Percentiles rank a stretch among this genome's conserved stretches.
Conservation (phyloP, 176 grass and related monocot species). For the bread wheat (Triticum aestivum) region DNA sequence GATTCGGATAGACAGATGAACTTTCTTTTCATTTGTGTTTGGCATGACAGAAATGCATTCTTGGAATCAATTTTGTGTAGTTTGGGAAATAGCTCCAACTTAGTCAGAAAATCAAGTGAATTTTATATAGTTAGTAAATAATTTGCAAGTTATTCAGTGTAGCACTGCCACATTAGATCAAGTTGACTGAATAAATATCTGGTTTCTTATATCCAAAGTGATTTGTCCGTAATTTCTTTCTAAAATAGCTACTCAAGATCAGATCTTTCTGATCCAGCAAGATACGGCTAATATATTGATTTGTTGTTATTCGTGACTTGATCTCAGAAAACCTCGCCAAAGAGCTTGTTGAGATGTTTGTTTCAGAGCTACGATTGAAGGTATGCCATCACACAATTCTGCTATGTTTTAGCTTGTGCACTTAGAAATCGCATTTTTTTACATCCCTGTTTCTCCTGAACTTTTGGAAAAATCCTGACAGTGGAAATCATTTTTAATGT, state of each 20-base stretch:
- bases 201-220: slow-evolving; percentile 2
- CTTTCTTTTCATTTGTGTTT: not conserved
- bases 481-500: slow-evolving; percentile 28
- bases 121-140: not conserved
- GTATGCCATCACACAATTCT: slow-evolving; percentile 26
- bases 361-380: slow-evolving; percentile 74
- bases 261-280: not conserved
- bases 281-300: slow-evolving; percentile 13
- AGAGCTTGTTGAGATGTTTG: slow-evolving; percentile 83
- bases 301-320: slow-evolving; percentile 14
- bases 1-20: not conserved
- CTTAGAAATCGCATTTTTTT: slow-evolving; percentile 14
- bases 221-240: not conserved
- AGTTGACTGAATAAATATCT: slow-evolving; percentile 18
- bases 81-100: not conserved
- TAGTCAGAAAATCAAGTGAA: not conserved
- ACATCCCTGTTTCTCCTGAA: not conserved
- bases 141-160: slow-evolving; percentile 9
- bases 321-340: slow-evolving; percentile 64
- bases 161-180: not conserved
- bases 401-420: slow-evolving; percentile 13
- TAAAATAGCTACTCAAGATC: not conserved
- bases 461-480: not conserved
- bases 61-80: not conserved
- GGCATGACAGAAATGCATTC: not conserved